Evolutionary conservation across 2,329 filamentous ascomycete genomes (phyloP).

Genomic region (Trichophyton mentagrophytes): DNA sequence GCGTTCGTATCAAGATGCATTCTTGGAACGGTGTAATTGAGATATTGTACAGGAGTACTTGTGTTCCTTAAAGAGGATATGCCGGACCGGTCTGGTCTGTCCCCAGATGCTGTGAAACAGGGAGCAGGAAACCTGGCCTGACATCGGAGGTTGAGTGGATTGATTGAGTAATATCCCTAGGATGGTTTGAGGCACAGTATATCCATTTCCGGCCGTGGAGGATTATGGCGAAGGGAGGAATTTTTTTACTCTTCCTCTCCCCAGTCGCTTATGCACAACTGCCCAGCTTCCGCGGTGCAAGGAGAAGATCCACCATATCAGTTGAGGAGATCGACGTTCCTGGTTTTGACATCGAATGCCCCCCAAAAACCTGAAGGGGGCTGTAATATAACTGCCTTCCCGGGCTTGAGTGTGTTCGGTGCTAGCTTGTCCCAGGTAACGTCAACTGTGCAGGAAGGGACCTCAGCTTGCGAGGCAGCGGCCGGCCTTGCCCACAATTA

Average conservation of each 20-base stretch:
- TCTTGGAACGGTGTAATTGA: background rate
- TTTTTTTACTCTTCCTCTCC: background rate
- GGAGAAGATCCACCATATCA: background rate
- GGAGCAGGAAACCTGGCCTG: background rate
- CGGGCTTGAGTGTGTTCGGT: background rate
- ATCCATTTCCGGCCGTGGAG: background rate
- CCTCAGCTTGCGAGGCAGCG: background rate
- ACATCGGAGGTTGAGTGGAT: background rate
- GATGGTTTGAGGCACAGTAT: constrained; percentile 1
- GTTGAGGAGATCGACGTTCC: background rate
- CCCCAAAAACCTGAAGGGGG: background rate
- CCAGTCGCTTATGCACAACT: constrained; percentile 2
- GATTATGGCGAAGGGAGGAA: background rate
- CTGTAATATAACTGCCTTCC: background rate
- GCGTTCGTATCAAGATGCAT: background rate
- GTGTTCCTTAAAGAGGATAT: background rate
- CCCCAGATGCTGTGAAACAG: background rate
- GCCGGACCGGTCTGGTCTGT: background rate
- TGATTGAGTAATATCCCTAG: constrained; percentile 3
- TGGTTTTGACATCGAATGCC: background rate
- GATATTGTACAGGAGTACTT: background rate
- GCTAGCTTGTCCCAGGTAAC: constrained; percentile 1
- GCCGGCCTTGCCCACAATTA: background rate
- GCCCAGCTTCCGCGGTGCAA: constrained; percentile 1
- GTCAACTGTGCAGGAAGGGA: background rate